Evolutionary conservation across 805 yeast genomes (phyloP), one percentile per base, ranked within the genome.

Genomic region (Wickerhamomyces alni): DNA sequence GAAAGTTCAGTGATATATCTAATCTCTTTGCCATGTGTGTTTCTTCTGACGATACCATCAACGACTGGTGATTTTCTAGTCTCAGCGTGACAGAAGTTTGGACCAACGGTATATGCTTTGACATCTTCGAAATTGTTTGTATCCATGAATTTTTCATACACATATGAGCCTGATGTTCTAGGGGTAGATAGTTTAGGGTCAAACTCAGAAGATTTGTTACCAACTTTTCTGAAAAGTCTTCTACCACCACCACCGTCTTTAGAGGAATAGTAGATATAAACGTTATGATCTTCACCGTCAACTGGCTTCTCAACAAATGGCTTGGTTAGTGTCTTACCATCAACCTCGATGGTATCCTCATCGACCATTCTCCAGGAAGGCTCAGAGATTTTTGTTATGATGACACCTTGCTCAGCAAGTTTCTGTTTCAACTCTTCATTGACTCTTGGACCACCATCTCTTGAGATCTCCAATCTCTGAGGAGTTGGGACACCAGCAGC

Each of bases 231-330:
- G 67, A 93, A 93, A 45, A 93, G 67, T 37, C 94, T 72, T 45
- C 99, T 74, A 21, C 99, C 99, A 48, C 99, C 99, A 41, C 99
- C 99, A 34, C 99, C 99, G 38, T 84, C 83, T 42, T 82, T 75
- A 41, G 76, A 74, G 27, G 89, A 83, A 59, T 91, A 93, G 63
- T 93, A 93, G 30, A 93, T 89, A 60, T 83, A 86, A 35, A 93
- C 91, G 57, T 93, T 93, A 63, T 93, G 99, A 62, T 93, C 96
- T 63, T 93, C 99, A 39, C 99, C 99, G 61, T 93, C 96, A 4
- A 89, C 98, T 1, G 99, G 99, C 52, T 93, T 93, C 61, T 93
- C 99, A 26, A 93, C 99, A 69, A 80, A 93, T 7, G 99, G 99
- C 58, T 93, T 93, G 30, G 69, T 70, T 66, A 93, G 66, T 8